Conservation (phyloP, 176 grass and related monocot genomes). For the Stipa capillata region DNA sequence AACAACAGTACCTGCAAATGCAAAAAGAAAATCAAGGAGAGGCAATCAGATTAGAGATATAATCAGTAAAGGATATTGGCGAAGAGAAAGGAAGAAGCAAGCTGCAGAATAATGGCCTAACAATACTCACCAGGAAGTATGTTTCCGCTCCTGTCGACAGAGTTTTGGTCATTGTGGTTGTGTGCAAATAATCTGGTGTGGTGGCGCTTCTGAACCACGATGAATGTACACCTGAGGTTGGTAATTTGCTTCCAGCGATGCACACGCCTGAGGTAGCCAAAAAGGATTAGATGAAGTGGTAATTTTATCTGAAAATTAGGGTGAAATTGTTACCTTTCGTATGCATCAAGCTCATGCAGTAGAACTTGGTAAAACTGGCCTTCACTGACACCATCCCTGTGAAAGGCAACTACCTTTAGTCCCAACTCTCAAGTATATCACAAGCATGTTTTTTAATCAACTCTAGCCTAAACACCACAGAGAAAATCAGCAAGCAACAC, state of each 20-base stretch:
- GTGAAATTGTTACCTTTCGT: constrained; percentile 37
- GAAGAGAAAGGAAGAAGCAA: not conserved
- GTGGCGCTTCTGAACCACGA: constrained; percentile 87
- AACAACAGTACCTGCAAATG: constrained; percentile 63
- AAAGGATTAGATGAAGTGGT: not conserved
- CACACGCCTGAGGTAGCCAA: constrained; percentile 47
- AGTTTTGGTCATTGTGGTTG: constrained; percentile 50
- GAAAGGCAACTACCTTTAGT: not conserved
- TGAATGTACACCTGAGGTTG: constrained; percentile 65
- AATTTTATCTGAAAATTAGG: not conserved
- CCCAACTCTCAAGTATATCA: not conserved
- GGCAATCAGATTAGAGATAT: constrained; percentile 1
- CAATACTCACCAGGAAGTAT: constrained; percentile 43
- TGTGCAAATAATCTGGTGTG: constrained; percentile 78
- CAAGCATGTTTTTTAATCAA: not conserved
- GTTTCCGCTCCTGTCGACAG: constrained; percentile 67
- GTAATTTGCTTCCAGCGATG: constrained; percentile 76
- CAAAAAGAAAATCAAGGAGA: not conserved
- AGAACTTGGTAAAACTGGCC: constrained; percentile 89
- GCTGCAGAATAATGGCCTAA: not conserved
- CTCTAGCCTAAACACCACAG: not conserved
- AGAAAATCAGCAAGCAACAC: not conserved
- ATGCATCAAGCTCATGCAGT: constrained; percentile 67
- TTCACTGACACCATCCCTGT: constrained; percentile 84
- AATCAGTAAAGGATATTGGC: not conserved